Evolutionary conservation across 306 rosid genomes (phyloP).

Genomic region (Trichosanthes cucumerina): DNA sequence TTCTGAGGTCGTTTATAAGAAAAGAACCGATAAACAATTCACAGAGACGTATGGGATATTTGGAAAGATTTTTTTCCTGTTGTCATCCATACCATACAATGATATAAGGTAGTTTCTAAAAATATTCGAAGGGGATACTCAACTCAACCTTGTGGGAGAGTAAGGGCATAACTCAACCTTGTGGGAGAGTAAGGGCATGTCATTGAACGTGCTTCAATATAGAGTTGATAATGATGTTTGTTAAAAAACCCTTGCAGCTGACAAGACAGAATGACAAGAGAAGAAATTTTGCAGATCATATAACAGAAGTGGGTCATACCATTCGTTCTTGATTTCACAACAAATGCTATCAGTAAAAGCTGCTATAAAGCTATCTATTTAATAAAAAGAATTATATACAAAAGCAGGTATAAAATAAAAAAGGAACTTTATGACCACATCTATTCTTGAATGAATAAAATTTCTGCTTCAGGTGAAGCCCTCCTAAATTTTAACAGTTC

Average conservation of each 20-base stretch:
- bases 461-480: constrained; percentile 68
- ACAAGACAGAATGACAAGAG: background rate
- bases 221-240: background rate
- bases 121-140: background rate
- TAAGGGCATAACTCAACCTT: background rate
- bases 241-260: background rate
- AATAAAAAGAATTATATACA: background rate
- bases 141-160: background rate
- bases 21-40: background rate
- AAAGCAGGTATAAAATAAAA: background rate
- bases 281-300: background rate
- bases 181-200: background rate
- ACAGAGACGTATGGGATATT: background rate
- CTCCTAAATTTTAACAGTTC: constrained; percentile 62
- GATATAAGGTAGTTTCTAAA: background rate
- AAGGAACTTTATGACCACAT: background rate
- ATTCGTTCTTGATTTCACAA: constrained; percentile 4
- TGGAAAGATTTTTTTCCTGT: background rate
- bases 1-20: background rate
- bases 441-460: constrained; percentile 39
- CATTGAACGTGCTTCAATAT: background rate
- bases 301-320: background rate
- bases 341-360: background rate
- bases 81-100: background rate
- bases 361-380: background rate